Conservation (phyloP, 371 early-diverging fungal genomes). For the Vairimorpha apis region DNA sequence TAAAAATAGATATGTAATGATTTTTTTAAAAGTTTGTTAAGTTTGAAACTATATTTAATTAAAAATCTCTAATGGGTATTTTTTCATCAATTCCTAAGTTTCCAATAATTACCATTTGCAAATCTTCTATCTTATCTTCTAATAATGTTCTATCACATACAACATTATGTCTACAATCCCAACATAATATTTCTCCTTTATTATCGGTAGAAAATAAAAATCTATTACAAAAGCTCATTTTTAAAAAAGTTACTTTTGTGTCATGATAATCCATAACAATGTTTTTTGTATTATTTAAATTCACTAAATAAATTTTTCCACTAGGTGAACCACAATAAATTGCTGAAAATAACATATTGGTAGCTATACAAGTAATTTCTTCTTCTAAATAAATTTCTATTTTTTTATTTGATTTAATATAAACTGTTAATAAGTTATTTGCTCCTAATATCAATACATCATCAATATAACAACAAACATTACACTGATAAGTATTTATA, state of each 20-base stretch:
- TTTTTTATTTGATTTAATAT: neutral
- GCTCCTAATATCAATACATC: slow-evolving; percentile 5
- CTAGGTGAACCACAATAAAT: slow-evolving; percentile 25
- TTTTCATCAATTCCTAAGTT: no score
- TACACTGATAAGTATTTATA: neutral
- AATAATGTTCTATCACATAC: slow-evolving; percentile 17
- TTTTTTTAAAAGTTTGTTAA: no score
- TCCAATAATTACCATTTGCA: no score
- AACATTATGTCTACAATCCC: slow-evolving; percentile 16
- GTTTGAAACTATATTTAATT: no score
- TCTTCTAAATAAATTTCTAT: slow-evolving; percentile 36
- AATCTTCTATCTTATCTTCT: neutral
- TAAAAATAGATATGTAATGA: no score
- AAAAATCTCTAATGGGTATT: no score
- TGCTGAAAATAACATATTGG: slow-evolving; percentile 26
- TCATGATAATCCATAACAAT: slow-evolving; percentile 25
- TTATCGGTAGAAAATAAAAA: slow-evolving; percentile 29
- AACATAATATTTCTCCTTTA: slow-evolving; percentile 16
- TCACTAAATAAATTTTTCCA: slow-evolving; percentile 19
- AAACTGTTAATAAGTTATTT: neutral
- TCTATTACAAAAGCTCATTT: slow-evolving; percentile 27
- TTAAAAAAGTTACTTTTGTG: neutral
- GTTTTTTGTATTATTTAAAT: neutral
- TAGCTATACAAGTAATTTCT: slow-evolving; percentile 19
- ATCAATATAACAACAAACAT: neutral